A percentile compares a stretch with the other conserved stretches of the same genome.
These are phyloP conservation scores for Centella asiatica DNA, from an alignment of 129 eudicot species.

Conservation along the genomic window DNA sequence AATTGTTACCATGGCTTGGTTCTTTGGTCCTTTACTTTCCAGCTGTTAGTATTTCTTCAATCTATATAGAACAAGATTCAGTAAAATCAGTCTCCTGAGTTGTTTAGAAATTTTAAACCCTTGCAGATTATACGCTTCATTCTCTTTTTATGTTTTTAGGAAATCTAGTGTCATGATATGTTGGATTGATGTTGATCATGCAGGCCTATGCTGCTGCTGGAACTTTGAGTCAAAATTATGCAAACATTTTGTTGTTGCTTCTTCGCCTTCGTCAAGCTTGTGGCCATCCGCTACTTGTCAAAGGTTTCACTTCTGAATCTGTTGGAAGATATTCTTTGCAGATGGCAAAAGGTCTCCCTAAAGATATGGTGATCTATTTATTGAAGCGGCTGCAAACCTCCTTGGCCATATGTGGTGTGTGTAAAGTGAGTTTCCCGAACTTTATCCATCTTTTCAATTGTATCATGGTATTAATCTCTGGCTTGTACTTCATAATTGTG, in stretches of 20 bases:
- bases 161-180: no score
- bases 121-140: no score
- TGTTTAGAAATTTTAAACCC: no score
- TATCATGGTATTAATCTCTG: neutral
- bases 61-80: no score
- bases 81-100: no score
- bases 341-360: constrained; percentile 64
- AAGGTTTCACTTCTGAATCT: constrained; percentile 64
- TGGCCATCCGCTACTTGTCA: constrained; percentile 89
- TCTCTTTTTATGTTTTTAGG: no score
- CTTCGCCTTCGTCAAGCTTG: constrained; percentile 97
- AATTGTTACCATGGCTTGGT: no score
- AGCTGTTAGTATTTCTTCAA: no score
- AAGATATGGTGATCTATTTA: constrained; percentile 38
- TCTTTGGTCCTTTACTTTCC: no score
- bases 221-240: constrained; percentile 80
- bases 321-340: constrained; percentile 43
- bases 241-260: constrained; percentile 85
- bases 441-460: neutral
- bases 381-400: constrained; percentile 43
- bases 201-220: constrained; percentile 98
- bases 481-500: no score
- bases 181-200: constrained; percentile 13
- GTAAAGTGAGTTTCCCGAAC: constrained; percentile 47
- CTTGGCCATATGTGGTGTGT: constrained; percentile 54